These are phyloP conservation scores for Bipolaris sorokiniana DNA, from an alignment of 2,329 filamentous ascomycete species.

Conservation along the genomic window DNA sequence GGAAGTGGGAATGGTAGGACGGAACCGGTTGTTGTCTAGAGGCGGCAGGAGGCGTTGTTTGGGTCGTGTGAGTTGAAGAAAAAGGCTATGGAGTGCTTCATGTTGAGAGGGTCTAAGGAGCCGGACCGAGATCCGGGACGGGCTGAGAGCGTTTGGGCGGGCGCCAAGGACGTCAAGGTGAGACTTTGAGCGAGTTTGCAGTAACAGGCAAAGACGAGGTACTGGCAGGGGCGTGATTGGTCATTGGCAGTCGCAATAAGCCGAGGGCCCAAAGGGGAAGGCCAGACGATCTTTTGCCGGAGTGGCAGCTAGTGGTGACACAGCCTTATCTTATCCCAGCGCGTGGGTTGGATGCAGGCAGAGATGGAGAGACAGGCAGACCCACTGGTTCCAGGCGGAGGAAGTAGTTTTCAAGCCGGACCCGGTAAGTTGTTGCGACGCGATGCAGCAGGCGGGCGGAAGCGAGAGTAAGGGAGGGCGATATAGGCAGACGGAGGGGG, in stretches of 20 bases:
- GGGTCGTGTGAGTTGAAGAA: not conserved
- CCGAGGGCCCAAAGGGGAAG: slow-evolving; percentile 24
- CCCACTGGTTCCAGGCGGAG: slow-evolving; percentile 33
- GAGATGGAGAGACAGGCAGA: slow-evolving; percentile 14
- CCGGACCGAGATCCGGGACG: not conserved
- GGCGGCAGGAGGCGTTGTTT: not conserved
- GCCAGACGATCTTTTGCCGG: slow-evolving; percentile 24
- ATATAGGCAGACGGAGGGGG: slow-evolving; percentile 21
- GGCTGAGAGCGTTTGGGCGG: not conserved
- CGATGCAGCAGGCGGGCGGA: slow-evolving; percentile 14
- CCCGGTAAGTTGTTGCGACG: not conserved
- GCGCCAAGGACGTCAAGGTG: slow-evolving; percentile 16
- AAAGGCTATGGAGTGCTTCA: not conserved
- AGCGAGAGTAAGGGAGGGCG: slow-evolving; percentile 20
- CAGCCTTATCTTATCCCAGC: slow-evolving; percentile 29
- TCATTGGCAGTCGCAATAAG: slow-evolving; percentile 12
- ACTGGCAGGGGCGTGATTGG: slow-evolving; percentile 12
- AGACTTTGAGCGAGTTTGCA: slow-evolving; percentile 9
- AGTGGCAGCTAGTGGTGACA: slow-evolving; percentile 22
- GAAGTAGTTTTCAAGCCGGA: slow-evolving; percentile 24
- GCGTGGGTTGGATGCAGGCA: slow-evolving; percentile 36
- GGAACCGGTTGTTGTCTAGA: slow-evolving; percentile 1
- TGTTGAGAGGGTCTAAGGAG: slow-evolving; percentile 1
- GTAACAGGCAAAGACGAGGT: slow-evolving; percentile 15
- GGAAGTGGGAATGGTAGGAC: not conserved